phyloP scores from a whole-genome alignment of 805 yeast species.

The Pichia phayaonensis region DNA sequence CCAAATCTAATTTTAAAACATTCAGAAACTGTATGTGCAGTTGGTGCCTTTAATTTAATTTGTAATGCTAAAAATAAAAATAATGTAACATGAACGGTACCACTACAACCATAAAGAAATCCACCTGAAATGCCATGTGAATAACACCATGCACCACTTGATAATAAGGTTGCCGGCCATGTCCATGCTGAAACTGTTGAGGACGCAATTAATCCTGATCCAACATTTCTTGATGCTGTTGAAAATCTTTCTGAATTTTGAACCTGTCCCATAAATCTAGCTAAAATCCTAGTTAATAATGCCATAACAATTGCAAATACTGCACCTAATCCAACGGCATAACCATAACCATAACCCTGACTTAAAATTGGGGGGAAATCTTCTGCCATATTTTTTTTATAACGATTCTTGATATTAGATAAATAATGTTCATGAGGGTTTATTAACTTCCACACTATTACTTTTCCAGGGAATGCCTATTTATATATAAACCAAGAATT shows the following conservation, averaged over 20 bases:
- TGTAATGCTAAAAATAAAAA: constrained; percentile 33
- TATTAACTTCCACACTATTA: too few species aligned
- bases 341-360: constrained; percentile 35
- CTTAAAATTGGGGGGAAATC: constrained; percentile 18
- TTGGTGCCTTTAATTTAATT: constrained; percentile 35
- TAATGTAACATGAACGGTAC: constrained; percentile 31
- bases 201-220: constrained; percentile 35
- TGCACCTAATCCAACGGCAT: constrained; percentile 36
- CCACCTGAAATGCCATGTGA: constrained; percentile 36
- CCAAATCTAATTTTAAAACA: constrained; percentile 34
- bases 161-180: constrained; percentile 36
- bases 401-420: too few species aligned
- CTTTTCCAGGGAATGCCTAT: background rate
- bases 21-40: constrained; percentile 38
- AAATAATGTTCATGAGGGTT: too few species aligned
- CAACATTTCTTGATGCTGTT: constrained; percentile 35
- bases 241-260: constrained; percentile 36
- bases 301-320: constrained; percentile 39
- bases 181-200: constrained; percentile 42
- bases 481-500: too few species aligned
- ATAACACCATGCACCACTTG: constrained; percentile 35
- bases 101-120: constrained; percentile 31
- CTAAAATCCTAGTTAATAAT: constrained; percentile 29
- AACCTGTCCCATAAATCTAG: constrained; percentile 30
- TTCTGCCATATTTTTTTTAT: constrained; percentile 11